A percentile compares a stretch with the other conserved stretches of the same genome.
Evolutionary conservation across 225 moss, liverwort and hornwort genomes (phyloP).

Genomic region (Physcomitrium patens): DNA sequence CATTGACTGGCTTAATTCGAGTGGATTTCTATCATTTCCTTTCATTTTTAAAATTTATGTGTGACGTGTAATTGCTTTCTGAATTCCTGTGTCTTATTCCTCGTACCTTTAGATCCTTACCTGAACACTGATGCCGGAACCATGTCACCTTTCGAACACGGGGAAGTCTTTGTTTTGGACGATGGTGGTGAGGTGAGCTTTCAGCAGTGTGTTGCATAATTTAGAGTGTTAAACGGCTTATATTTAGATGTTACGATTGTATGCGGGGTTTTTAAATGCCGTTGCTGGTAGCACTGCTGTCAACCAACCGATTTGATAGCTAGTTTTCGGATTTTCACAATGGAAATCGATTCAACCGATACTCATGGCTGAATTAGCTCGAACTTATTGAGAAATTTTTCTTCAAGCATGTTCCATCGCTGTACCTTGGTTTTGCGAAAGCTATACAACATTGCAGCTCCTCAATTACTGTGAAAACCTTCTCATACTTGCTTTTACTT

Average conservation of each 20-base stretch:
- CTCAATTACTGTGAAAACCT: not conserved
- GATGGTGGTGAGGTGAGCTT: conserved; percentile 82
- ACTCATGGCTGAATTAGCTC: not conserved
- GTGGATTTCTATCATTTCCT: not conserved
- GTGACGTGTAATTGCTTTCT: not conserved
- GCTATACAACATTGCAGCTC: not conserved
- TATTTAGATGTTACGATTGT: not conserved
- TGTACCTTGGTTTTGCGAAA: not conserved
- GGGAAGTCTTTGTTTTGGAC: conserved; percentile 85
- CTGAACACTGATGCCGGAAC: conserved; percentile 84
- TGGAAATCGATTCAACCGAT: not conserved
- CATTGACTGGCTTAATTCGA: not conserved
- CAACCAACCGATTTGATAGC: conserved; percentile 5
- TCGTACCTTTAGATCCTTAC: conserved; percentile 67
- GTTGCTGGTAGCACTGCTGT: not conserved
- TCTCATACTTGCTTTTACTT: not conserved
- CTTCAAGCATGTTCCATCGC: not conserved
- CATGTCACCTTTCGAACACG: conserved; percentile 90
- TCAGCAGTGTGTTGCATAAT: not conserved
- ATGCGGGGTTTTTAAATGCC: not conserved
- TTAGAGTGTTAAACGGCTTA: not conserved
- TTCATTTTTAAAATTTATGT: not conserved
- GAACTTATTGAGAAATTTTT: not conserved
- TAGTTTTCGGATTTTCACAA: not conserved
- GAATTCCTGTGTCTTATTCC: not conserved